Conservation (phyloP, 2,329 filamentous ascomycete genomes). For the Sclerotiophoma versabilis region DNA sequence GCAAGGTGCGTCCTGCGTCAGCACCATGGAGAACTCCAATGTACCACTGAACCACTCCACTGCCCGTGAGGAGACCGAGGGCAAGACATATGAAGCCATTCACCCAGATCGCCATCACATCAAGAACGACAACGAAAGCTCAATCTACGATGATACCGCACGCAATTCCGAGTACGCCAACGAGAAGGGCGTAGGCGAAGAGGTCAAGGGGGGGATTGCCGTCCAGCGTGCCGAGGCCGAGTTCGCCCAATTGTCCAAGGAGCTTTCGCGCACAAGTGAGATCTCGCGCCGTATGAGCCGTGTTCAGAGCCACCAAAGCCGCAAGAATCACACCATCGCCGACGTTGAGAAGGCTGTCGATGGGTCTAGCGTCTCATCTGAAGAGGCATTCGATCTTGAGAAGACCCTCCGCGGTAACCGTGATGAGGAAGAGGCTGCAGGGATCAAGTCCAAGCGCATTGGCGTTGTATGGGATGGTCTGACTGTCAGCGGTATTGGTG, state of each 20-base stretch:
- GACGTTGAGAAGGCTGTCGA: constrained; percentile 66
- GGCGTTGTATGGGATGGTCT: constrained; percentile 79
- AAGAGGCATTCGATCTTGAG: constrained; percentile 76
- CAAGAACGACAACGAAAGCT: constrained; percentile 28
- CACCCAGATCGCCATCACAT: constrained; percentile 28
- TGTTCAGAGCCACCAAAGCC: constrained; percentile 56
- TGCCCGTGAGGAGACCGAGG: constrained; percentile 32
- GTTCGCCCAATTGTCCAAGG: constrained; percentile 69
- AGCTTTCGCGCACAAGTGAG: constrained; percentile 52
- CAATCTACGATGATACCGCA: constrained; percentile 29
- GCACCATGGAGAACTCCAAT: constrained; percentile 37
- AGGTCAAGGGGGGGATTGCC: constrained; percentile 56
- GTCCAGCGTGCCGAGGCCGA: constrained; percentile 73
- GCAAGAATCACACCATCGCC: constrained; percentile 38
- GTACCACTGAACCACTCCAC: constrained; percentile 28
- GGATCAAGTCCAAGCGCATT: constrained; percentile 77
- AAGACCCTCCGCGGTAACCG: constrained; percentile 73
- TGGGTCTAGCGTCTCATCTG: constrained; percentile 43
- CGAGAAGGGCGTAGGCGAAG: constrained; percentile 20
- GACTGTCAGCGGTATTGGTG: constrained; percentile 77
- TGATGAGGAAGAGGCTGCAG: constrained; percentile 74
- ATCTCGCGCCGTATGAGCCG: constrained; percentile 49
- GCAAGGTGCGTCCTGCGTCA: constrained; percentile 28
- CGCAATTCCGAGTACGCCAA: constrained; percentile 31
- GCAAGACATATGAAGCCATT: constrained; percentile 40